Base-by-base conservation (phyloP, 2,329 filamentous ascomycete genomes). In the Alternaria postmessia region DNA sequence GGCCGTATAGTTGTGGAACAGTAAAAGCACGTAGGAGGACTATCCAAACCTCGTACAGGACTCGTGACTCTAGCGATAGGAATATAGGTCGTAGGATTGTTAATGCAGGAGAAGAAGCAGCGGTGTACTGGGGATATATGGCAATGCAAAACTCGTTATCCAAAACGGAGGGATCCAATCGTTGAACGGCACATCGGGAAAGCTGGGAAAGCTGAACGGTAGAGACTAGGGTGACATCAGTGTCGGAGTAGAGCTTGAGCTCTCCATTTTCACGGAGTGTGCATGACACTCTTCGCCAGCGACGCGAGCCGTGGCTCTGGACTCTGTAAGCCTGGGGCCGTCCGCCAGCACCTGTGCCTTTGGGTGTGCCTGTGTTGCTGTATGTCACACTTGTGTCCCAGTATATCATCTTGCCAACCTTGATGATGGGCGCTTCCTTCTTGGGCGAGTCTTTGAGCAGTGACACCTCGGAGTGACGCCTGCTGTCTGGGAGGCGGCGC, bases 31-130 rank as follows among this genome's bases (percentile, higher is more conserved):
- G 88, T 30, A 99, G 79, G 9, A 99, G 82, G 7, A 97, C 94
- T 71, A 96, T 94, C 95, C 95, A 99, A 12, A 97, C 95, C 76
- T 99, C 95, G 71, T 96, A 97, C n/a, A 96, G 84, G 7, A 96
- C 88, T 42, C 94, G 87, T 26, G 88, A 94, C 68, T 98, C 94
- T 44, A 97, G 81, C 4, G 92, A 91, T 34, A 99, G 83, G 75
- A 96, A 97, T 36, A 98, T 89, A 0, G 95, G 94, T n/a, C 92
- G 88, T 60, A 93, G 89, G 28, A 94, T 87, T 7, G 91, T 90
- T 57, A 94, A 83, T 18, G 90, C 86, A 3, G 88, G 90, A 1
- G 92, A 87, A 20, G 88, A 88, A 9, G 91, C 85, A 1, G 91
- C 85, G 1, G 92, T 89, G 78, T 99, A 98, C 64, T 94, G 94